Conservation (phyloP, 352 stramenopile species). For the Phytophthora vignae region DNA sequence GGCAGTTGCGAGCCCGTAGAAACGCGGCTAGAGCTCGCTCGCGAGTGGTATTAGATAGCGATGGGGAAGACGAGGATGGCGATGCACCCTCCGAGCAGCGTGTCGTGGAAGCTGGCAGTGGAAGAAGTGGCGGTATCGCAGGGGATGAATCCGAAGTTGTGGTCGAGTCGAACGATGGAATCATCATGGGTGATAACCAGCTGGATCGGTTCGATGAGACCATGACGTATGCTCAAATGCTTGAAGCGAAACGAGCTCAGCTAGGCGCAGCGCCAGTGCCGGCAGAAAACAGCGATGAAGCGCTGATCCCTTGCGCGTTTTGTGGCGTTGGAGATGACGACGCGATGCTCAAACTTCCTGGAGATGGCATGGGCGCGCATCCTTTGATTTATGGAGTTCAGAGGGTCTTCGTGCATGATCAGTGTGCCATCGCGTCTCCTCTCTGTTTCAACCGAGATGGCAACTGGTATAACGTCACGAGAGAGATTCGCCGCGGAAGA, state of each 20-base stretch:
- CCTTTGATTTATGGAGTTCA: conserved; percentile 74
- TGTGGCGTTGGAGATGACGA: conserved; percentile 75
- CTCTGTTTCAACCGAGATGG: conserved; percentile 82
- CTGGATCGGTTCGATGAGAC: conserved; percentile 80
- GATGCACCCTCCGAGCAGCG: conserved; percentile 12
- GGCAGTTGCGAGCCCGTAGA: conserved; percentile 34
- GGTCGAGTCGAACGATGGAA: conserved; percentile 83
- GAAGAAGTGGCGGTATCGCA: conserved; percentile 11
- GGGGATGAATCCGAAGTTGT: conserved; percentile 59
- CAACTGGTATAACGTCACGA: conserved; percentile 87
- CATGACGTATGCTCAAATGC: conserved; percentile 71
- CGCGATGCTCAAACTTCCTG: conserved; percentile 79
- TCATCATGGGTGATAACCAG: conserved; percentile 86
- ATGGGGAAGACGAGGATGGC: conserved; percentile 33
- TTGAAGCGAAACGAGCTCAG: conserved; percentile 61
- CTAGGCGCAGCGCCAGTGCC: conserved; percentile 30
- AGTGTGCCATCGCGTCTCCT: conserved; percentile 86
- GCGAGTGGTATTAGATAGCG: conserved; percentile 37
- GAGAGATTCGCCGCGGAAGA: conserved; percentile 81
- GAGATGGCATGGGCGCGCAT: conserved; percentile 75
- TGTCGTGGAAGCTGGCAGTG: conserved; percentile 5
- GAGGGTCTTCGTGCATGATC: conserved; percentile 87
- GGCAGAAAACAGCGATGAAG: conserved; percentile 42
- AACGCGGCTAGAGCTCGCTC: conserved; percentile 34
- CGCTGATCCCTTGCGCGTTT: conserved; percentile 82